phyloP scores from a whole-genome alignment of 768 basidiomycete species.

The Macrocybe gigantea region DNA sequence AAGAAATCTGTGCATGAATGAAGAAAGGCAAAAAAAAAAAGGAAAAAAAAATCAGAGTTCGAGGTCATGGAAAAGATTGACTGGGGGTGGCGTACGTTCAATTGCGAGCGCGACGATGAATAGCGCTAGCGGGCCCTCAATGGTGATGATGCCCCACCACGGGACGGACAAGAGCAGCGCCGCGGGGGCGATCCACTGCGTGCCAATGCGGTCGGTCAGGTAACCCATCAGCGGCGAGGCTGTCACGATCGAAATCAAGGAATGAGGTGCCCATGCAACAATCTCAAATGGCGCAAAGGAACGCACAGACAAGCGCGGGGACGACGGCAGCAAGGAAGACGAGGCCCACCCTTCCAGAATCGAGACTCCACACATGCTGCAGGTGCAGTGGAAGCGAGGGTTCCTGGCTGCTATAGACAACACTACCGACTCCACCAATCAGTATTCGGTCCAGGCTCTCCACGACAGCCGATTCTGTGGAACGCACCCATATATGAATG shows the following conservation, averaged over 20 bases:
- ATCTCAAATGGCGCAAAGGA: background rate
- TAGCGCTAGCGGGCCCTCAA: slow-evolving; percentile 38
- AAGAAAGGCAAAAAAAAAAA: background rate
- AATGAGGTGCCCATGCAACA: background rate
- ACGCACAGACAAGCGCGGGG: slow-evolving; percentile 60
- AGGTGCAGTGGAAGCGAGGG: slow-evolving; percentile 54
- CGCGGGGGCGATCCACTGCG: slow-evolving; percentile 46
- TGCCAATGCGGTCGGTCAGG: slow-evolving; percentile 47
- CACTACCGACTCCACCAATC: slow-evolving; percentile 20
- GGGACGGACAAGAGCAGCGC: slow-evolving; percentile 51
- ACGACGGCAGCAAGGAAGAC: slow-evolving; percentile 60
- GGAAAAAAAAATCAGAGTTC: background rate
- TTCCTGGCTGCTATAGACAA: slow-evolving; percentile 45
- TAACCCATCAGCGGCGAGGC: slow-evolving; percentile 58
- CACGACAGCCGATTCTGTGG: background rate
- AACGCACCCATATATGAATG: slow-evolving; percentile 50
- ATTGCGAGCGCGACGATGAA: slow-evolving; percentile 52
- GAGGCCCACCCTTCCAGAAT: slow-evolving; percentile 53
- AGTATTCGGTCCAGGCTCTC: background rate
- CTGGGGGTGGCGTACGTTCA: slow-evolving; percentile 20
- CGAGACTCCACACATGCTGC: slow-evolving; percentile 40
- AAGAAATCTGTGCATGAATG: slow-evolving; percentile 46
- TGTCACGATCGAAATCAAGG: slow-evolving; percentile 16
- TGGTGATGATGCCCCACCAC: slow-evolving; percentile 54
- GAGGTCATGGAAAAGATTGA: too few species aligned